These are phyloP conservation scores for Nicotiana tabacum DNA, from an alignment of 257 asterid species.

Conservation along the genomic window DNA sequence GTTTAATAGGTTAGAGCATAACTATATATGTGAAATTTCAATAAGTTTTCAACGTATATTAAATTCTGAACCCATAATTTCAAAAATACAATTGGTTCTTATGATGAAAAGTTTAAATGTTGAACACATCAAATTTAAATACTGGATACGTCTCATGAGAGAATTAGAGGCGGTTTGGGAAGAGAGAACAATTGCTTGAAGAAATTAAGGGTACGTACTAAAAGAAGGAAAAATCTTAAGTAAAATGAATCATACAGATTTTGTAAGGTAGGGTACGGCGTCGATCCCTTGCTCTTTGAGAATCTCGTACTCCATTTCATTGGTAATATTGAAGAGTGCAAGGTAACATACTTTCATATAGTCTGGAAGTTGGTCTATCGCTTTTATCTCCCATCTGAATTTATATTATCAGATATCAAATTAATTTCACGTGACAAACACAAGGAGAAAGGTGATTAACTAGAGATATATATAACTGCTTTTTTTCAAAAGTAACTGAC, in stretches of 20 bases:
- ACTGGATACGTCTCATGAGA: constrained; percentile 14
- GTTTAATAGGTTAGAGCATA: too few species aligned
- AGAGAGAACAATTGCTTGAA: too few species aligned
- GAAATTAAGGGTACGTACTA: too few species aligned
- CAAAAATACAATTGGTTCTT: too few species aligned
- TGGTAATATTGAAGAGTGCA: constrained; percentile 10
- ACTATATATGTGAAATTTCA: too few species aligned
- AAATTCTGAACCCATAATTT: too few species aligned
- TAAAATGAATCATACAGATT: not conserved
- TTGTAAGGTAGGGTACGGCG: not conserved
- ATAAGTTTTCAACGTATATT: too few species aligned
- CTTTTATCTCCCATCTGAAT: constrained; percentile 25
- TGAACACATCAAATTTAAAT: not conserved
- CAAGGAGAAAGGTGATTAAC: too few species aligned
- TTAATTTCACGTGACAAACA: too few species aligned
- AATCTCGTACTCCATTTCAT: constrained; percentile 22
- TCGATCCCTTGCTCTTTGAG: constrained; percentile 4
- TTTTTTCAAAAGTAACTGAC: not conserved
- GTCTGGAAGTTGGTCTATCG: constrained; percentile 16
- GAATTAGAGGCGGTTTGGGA: too few species aligned
- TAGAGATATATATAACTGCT: too few species aligned
- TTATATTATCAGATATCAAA: not conserved
- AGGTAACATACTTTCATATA: constrained; percentile 26
- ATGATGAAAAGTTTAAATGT: too few species aligned
- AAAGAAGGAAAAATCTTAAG: not conserved